Evolutionary conservation across 495 filamentous ascomycete species (phyloP).

Genomic region (Tuber melanosporum): DNA sequence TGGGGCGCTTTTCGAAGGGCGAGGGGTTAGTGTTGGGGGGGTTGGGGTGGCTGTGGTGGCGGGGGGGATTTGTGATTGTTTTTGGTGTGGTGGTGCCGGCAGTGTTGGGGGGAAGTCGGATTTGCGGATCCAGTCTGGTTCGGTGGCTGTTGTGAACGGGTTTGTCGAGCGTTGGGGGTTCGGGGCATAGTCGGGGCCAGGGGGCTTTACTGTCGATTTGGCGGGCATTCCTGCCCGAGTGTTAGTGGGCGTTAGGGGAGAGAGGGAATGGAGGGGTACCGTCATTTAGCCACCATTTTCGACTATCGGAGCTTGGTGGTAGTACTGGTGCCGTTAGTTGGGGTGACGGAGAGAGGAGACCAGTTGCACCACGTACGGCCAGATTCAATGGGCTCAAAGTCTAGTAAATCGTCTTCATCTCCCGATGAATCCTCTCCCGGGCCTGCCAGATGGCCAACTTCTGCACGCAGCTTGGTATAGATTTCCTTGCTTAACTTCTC

Average conservation of each 20-base stretch:
- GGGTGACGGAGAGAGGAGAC: conserved; percentile 14
- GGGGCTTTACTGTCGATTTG: conserved; percentile 61
- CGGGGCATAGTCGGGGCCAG: conserved; percentile 53
- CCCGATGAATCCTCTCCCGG: conserved; percentile 47
- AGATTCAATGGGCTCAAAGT: conserved; percentile 67
- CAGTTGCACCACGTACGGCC: conserved; percentile 45
- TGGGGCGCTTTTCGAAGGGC: conserved; percentile 34
- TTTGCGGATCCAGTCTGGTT: conserved; percentile 68
- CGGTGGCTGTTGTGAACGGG: conserved; percentile 62
- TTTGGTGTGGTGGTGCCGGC: conserved; percentile 45
- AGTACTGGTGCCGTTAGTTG: conserved; percentile 50
- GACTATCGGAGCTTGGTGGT: conserved; percentile 77
- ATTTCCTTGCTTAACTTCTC: conserved; percentile 63
- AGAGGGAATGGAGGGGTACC: conserved; percentile 44
- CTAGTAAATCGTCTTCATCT: conserved; percentile 68
- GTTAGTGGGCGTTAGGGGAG: conserved; percentile 16
- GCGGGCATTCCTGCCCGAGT: conserved; percentile 59
- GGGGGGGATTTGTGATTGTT: conserved; percentile 37
- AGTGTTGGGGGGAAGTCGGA: conserved; percentile 45
- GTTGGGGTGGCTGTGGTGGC: conserved; percentile 45
- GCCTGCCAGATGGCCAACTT: conserved; percentile 50
- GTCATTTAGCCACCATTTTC: conserved; percentile 94
- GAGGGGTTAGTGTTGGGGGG: neutral
- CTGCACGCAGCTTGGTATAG: conserved; percentile 60
- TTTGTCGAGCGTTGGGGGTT: conserved; percentile 73